Percentiles rank a stretch among this genome's conserved stretches.
phyloP scores from a whole-genome alignment of 169 alveolate genomes.

The Theileria luwenshuni region DNA sequence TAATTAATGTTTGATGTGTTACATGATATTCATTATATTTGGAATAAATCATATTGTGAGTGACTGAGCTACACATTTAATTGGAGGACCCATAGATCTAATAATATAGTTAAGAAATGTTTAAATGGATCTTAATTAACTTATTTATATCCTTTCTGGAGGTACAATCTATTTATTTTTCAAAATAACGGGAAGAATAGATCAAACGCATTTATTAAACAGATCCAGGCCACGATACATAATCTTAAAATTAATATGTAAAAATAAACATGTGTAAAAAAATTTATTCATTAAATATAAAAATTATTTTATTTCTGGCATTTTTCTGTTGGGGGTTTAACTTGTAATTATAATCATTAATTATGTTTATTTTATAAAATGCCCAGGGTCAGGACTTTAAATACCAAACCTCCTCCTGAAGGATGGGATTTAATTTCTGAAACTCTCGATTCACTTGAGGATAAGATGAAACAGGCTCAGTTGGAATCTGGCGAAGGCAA shows the following conservation, averaged over 20 bases:
- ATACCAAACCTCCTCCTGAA: slow-evolving; percentile 85
- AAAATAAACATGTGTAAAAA: not conserved
- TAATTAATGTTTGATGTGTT: too few relatives aligned
- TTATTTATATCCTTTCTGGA: too few relatives aligned
- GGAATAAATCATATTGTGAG: too few relatives aligned
- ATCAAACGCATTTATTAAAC: too few relatives aligned
- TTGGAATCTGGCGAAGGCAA: slow-evolving; percentile 93
- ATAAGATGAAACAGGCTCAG: slow-evolving; percentile 95
- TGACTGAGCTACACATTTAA: too few relatives aligned
- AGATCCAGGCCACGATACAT: too few relatives aligned
- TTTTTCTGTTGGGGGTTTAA: slow-evolving; percentile 17
- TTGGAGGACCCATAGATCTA: too few relatives aligned
- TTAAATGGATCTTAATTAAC: not conserved
- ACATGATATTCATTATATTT: not conserved
- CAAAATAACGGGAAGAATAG: too few relatives aligned
- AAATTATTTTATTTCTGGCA: too few relatives aligned
- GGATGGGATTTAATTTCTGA: slow-evolving; percentile 96
- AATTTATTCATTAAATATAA: slow-evolving; percentile 1
- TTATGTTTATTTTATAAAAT: slow-evolving; percentile 18
- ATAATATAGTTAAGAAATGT: not conserved
- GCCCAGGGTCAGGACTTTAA: slow-evolving; percentile 76
- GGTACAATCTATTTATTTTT: too few relatives aligned
- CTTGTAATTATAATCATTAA: not conserved
- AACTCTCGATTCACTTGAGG: slow-evolving; percentile 87
- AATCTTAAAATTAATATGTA: not conserved